A percentile compares a stretch with the other conserved stretches of the same genome.
Evolutionary conservation across 1,284 basidiomycete species (phyloP).

Genomic region (Termitomyces sp.): DNA sequence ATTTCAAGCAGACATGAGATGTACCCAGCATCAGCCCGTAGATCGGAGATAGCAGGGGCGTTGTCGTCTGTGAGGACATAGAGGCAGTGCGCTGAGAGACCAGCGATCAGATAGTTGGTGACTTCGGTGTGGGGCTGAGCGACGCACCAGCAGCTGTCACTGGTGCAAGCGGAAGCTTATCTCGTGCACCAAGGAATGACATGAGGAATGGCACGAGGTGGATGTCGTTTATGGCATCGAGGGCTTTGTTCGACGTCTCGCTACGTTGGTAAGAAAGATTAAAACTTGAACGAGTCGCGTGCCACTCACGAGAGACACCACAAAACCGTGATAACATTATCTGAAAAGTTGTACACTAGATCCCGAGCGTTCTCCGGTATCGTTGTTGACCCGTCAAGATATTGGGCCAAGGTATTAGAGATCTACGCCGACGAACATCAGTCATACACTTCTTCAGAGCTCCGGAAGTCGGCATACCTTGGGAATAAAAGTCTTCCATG

Average conservation of each 20-base stretch:
- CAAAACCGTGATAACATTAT: conserved; percentile 85
- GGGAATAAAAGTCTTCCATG: conserved; percentile 66
- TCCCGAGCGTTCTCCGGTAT: conserved; percentile 66
- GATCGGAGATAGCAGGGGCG: conserved; percentile 54
- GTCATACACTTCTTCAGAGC: neutral
- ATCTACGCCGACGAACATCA: conserved; percentile 45
- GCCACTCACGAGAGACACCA: conserved; percentile 87
- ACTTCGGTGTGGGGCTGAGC: neutral
- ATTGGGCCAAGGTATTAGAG: conserved; percentile 66
- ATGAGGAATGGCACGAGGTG: conserved; percentile 75
- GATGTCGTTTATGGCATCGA: conserved; percentile 80
- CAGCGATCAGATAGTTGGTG: conserved; percentile 1
- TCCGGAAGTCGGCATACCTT: conserved; percentile 47
- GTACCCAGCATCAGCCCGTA: conserved; percentile 60
- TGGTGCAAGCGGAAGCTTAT: conserved; percentile 62
- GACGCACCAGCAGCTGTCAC: conserved; percentile 72
- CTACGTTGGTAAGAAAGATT: conserved; percentile 43
- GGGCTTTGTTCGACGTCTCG: conserved; percentile 88
- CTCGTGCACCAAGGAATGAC: conserved; percentile 72
- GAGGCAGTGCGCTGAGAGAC: conserved; percentile 71
- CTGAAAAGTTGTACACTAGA: conserved; percentile 80
- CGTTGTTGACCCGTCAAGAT: conserved; percentile 53
- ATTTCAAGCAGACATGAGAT: conserved; percentile 71
- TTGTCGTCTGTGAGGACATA: conserved; percentile 92
- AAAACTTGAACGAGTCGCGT: neutral